Evolutionary conservation across 192 early-diverging fungal species (phyloP).

Genomic region (Rhizophagus sp.): DNA sequence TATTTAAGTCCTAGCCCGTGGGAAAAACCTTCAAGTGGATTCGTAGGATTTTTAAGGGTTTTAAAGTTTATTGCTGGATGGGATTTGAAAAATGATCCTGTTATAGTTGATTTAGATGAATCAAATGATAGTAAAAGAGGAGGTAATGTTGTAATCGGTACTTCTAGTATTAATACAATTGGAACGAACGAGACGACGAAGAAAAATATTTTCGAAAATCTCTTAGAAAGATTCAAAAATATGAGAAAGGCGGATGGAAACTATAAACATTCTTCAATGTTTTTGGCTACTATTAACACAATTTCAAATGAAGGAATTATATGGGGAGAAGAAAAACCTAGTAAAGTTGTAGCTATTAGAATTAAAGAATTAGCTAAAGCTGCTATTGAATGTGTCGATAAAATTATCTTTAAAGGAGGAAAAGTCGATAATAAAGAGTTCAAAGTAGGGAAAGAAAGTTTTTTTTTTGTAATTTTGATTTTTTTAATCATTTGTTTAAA

Average conservation of each 20-base stretch:
- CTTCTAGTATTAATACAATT: not conserved
- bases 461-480: not conserved
- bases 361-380: conserved; percentile 68
- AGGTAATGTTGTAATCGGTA: not conserved
- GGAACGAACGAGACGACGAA: conserved; percentile 39
- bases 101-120: conserved; percentile 79
- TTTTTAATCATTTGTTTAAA: not conserved
- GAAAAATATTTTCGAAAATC: conserved; percentile 39
- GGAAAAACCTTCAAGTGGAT: conserved; percentile 61
- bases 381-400: conserved; percentile 55
- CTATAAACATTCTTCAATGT: conserved; percentile 58
- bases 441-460: conserved; percentile 39
- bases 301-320: conserved; percentile 49
- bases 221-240: conserved; percentile 59
- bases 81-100: conserved; percentile 74
- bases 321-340: conserved; percentile 62
- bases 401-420: conserved; percentile 37
- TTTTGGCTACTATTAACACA: conserved; percentile 63
- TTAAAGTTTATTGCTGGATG: conserved; percentile 71
- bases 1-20: conserved; percentile 69
- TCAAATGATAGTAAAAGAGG: not conserved
- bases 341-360: conserved; percentile 59
- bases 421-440: conserved; percentile 35
- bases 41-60: conserved; percentile 76
- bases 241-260: conserved; percentile 43